Base-by-base conservation (phyloP, 1,139 yeast species). In the Blastobotrys raffinosifermentans region DNA sequence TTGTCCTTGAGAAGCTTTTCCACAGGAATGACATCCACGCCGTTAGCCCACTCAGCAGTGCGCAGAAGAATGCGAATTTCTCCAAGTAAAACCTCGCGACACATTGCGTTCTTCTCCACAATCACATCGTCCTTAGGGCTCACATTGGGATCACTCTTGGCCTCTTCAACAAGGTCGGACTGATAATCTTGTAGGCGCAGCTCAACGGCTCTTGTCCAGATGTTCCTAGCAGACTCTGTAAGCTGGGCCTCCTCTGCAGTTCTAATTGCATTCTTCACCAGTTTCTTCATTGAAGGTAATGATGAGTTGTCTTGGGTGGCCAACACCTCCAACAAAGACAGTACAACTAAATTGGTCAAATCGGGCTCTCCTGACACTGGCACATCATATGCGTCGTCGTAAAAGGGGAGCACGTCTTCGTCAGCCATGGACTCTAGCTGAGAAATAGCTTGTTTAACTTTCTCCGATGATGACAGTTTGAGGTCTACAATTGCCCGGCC, bases 341-440 rank as follows among this genome's bases (percentile, higher is more conserved):
- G 29, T 8, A 42, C 35, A 14, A 38, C 32, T 7, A 45, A 36
- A 7, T 40, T 41, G 7, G 50, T 49, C 3, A 47, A 40, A 14
- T 52, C 54, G 5, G 51, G 50, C 20, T 45, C 49, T 2, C 58
- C 58, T 1, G 46, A 32, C 14, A 32, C 36, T 4, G 54, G 47
- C 19, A 61, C 44, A 31, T 60, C 64, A 33, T 54, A 57, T 4
- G 56, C 48, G 31, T 57, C 64, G 37, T 57, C 63, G n/a, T 51
- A 50, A 21, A 58, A 38, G 9, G 50, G 57, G 7, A 25, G 7
- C 22, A 45, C 35, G 8, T 51, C 51, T n/a, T 45, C 45, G 4
- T 49, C 51, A 19, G 46, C 47, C 13, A 47, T 30, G 10, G 41
- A 20, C 19, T 43, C 43, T 6, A 25, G 7, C 6, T 8, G 15